Base-by-base conservation (phyloP, 2,329 filamentous ascomycete genomes). In the Fusarium equiseti region DNA sequence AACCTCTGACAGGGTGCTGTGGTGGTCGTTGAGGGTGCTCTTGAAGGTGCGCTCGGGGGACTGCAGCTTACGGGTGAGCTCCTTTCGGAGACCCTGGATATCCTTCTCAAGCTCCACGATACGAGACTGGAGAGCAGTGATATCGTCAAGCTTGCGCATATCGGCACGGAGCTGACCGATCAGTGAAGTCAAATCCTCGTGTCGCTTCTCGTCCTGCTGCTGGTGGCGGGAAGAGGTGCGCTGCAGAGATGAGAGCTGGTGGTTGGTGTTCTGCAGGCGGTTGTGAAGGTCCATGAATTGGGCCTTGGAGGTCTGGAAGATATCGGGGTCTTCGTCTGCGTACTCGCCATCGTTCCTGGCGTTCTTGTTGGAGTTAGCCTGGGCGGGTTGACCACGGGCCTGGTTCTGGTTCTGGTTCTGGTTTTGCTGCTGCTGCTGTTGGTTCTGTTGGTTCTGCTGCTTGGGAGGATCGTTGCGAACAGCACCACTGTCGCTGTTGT, bases 231-330 rank as follows among this genome's bases (percentile, higher is more conserved):
- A 83, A 43, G 91, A 80, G 59, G 88, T 82, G 44, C 85, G 85
- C 79, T 89, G 89, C 60, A 93, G 83, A 72, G 86, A 86, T 22
- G 85, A 85, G 44, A 94, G 82, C 75, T 92, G 90, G 80, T 93
- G 90, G 79, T 89, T 89, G 63, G 93, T 84, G 73, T 84, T 86
- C 79, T 95, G 93, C 20, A 98, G 83, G 32, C 94, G 92, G 83
- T 92, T 92, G 83, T 97, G 92, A 16, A 98, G 86, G 78, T 98
- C 95, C 35, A 87, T 86, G 77, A 98, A 95, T 79, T 97, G 94
- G 15, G 83, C 81, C 72, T 82, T 81, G 70, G 86, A 86, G 46
- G 81, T 84, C 24, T 82, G 80, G 76, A 86, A 86, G 32, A 77
- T 75, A 49, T 86, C 83, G 53, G 87, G 79, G 35, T 81, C 77